A percentile compares a stretch with the other conserved stretches of the same genome.
Evolutionary conservation across 164 flowering plant genomes (phyloP).

Genomic region (Warburgia ugandensis): DNA sequence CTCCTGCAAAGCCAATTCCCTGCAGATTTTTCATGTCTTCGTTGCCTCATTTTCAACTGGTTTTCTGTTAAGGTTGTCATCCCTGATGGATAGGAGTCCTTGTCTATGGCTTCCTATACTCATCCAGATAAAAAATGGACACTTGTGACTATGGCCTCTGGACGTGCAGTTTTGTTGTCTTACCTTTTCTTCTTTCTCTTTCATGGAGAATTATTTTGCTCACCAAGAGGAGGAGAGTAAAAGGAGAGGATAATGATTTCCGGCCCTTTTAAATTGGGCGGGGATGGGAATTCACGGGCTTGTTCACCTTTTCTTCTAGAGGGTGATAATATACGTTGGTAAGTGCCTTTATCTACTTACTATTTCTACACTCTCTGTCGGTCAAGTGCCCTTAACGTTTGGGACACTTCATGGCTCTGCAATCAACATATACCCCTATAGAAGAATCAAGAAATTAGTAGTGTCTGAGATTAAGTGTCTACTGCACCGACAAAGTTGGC

Average conservation of each 20-base stretch:
- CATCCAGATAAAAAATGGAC: slow-evolving; percentile 15
- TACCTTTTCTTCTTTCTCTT: slow-evolving; percentile 15
- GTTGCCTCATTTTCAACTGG: not conserved
- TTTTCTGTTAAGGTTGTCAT: slow-evolving; percentile 1
- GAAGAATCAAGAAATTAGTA: slow-evolving; percentile 1
- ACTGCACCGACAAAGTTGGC: no score
- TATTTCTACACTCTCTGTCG: slow-evolving; percentile 31
- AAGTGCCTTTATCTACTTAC: slow-evolving; percentile 24
- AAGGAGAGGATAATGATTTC: slow-evolving; percentile 24
- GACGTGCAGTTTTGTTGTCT: slow-evolving; percentile 11
- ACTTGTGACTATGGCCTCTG: slow-evolving; percentile 24
- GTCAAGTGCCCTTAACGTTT: slow-evolving; percentile 19
- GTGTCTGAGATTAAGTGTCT: not conserved
- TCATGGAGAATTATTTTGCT: no score
- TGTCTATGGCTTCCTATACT: slow-evolving; percentile 12
- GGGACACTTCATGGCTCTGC: slow-evolving; percentile 1
- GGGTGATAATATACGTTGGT: slow-evolving; percentile 13
- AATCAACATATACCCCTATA: not conserved
- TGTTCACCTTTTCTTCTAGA: slow-evolving; percentile 8
- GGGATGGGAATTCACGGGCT: slow-evolving; percentile 1
- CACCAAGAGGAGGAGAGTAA: no score
- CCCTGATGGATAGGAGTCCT: slow-evolving; percentile 20
- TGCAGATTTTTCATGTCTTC: slow-evolving; percentile 13
- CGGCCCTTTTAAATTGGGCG: not conserved
- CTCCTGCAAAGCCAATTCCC: not conserved